Evolutionary conservation across 257 asterid species (phyloP).

Genomic region (Apocynum venetum): DNA sequence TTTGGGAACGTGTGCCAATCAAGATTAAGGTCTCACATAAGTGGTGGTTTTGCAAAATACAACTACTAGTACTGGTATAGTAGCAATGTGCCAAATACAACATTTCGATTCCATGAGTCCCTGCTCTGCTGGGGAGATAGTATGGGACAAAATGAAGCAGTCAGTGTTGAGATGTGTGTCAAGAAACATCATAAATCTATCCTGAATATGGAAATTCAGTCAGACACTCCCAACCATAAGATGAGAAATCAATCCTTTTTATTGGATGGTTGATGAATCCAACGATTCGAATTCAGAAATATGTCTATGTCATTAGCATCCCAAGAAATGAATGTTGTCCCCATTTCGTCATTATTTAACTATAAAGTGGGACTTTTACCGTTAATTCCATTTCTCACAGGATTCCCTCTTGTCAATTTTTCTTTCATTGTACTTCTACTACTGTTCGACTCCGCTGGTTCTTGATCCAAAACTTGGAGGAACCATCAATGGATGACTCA

Average conservation of each 20-base stretch:
- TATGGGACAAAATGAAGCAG: not conserved
- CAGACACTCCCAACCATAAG: not conserved
- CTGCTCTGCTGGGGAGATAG: not conserved
- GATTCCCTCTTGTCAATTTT: slow-evolving; percentile 10
- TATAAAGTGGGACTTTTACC: slow-evolving; percentile 25
- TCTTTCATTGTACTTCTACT: not conserved
- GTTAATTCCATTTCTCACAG: slow-evolving; percentile 13
- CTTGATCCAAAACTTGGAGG: slow-evolving; percentile 11
- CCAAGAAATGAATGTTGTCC: slow-evolving; percentile 19
- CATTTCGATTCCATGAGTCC: not conserved
- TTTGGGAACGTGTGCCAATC: slow-evolving; percentile 16
- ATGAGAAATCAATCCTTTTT: slow-evolving; percentile 1
- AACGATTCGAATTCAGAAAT: slow-evolving; percentile 11
- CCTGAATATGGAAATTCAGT: slow-evolving; percentile 9
- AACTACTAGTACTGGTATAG: not conserved
- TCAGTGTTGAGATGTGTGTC: slow-evolving; percentile 30
- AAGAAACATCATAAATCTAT: slow-evolving; percentile 19
- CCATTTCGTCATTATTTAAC: slow-evolving; percentile 8
- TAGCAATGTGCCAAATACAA: not conserved
- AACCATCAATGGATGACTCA: slow-evolving; percentile 42
- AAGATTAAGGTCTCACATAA: not conserved
- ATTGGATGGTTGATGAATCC: slow-evolving; percentile 5
- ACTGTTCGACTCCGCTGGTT: not conserved
- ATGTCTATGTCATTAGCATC: slow-evolving; percentile 35
- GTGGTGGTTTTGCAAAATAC: too few species aligned